Evolutionary conservation across 768 basidiomycete species (phyloP), one percentile per base, ranked within the genome.

Genomic region (Cystobasidium onofrii): DNA sequence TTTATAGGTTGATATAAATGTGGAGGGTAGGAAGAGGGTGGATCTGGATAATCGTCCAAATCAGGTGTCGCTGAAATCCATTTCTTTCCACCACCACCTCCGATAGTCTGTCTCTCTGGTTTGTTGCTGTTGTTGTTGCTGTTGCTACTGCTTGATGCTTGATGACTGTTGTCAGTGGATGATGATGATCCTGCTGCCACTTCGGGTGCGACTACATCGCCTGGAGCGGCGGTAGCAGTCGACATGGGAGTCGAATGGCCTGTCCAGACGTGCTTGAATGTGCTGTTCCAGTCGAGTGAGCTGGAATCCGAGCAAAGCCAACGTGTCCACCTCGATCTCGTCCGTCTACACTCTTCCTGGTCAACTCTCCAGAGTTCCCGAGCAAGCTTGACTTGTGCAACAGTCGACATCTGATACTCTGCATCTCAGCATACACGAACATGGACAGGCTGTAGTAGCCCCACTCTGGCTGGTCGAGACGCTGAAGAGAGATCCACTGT

Each of bases 1-100:
- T 67, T 69, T 44, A 25, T 3, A 33, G 63, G 60, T 17, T 29
- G 12, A 23, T 77, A 76, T 63, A 77, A 73, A 10, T 29, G 0
- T 55, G 65, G 44, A 4, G 65, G 65, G 34, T 54, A 67, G 4
- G 65, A 67, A 12, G 65, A 67, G 1, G 65, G 65, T 27, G 65
- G 65, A 20, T 67, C 65, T 50, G 29, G 6, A 29, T 6, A 6
- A n/a, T 64, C 31, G 27, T 46, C 63, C 7, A 46, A 20, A 64
- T 64, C 65, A 52, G 41, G 31, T 10, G 41, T 52, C 23, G 65
- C 57, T 4, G 57, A 34, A 29, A 60, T 60, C 46, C 46, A 50
- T n/a, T 50, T 50, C 46, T 50, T 50, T 7, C 46, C 46, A 17
- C 46, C 46, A n/a, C 46, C 46, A 12, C 46, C 46, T 15, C 46